Conservation (phyloP, 2,329 filamentous ascomycete species). For the Septoria petroselini region DNA sequence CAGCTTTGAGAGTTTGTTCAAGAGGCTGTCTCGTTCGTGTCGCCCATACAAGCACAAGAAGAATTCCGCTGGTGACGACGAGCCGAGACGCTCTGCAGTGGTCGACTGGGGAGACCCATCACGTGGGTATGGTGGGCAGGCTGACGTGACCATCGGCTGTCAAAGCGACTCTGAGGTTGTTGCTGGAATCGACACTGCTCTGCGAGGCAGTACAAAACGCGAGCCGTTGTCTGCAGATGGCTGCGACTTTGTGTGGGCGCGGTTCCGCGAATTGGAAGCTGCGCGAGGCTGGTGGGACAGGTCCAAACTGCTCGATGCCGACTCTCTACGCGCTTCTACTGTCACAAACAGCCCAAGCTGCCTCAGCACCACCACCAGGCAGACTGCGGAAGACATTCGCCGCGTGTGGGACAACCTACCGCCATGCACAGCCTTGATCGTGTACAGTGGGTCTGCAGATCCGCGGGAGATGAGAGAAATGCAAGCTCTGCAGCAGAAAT, state of each 20-base stretch:
- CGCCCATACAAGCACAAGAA: constrained; percentile 45
- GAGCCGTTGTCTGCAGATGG: constrained; percentile 49
- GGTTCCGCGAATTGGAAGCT: constrained; percentile 60
- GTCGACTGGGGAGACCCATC: constrained; percentile 86
- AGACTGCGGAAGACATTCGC: constrained; percentile 52
- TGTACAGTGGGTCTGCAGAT: constrained; percentile 64
- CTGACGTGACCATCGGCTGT: constrained; percentile 56
- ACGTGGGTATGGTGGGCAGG: constrained; percentile 57
- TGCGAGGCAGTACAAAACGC: constrained; percentile 46
- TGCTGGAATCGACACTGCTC: constrained; percentile 51
- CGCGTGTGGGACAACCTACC: constrained; percentile 56
- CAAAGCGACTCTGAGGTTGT: constrained; percentile 58
- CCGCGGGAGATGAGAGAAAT: constrained; percentile 56
- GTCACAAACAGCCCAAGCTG: constrained; percentile 17
- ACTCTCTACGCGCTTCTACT: constrained; percentile 35
- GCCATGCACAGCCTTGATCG: constrained; percentile 58
- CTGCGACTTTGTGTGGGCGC: constrained; percentile 62
- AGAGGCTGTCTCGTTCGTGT: constrained; percentile 58
- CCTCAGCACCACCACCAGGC: constrained; percentile 48
- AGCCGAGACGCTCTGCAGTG: constrained; percentile 64
- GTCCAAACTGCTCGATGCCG: constrained; percentile 43
- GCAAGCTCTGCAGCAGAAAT: constrained; percentile 55
- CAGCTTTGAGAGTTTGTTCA: constrained; percentile 84
- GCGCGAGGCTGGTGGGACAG: constrained; percentile 59
- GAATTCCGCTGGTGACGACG: constrained; percentile 39